These are phyloP conservation scores for Lagenaria siceraria DNA, from an alignment of 306 rosid species.

Conservation along the genomic window DNA sequence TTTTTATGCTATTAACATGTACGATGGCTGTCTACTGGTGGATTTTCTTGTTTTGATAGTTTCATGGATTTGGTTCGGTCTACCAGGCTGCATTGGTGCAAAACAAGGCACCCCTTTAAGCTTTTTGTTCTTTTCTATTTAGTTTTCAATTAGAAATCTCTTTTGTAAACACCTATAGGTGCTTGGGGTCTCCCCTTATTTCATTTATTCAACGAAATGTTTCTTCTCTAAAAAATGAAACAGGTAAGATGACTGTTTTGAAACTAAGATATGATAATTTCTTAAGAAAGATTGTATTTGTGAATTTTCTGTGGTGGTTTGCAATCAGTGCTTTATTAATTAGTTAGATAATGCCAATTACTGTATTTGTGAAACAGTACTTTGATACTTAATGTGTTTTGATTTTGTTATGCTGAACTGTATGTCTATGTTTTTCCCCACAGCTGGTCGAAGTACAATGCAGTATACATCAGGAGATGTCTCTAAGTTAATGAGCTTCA, in stretches of 20 bases:
- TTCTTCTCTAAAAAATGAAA: too few species aligned
- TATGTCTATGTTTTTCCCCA: constrained; percentile 10
- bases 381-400: not conserved
- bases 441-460: constrained; percentile 58
- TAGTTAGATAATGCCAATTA: not conserved
- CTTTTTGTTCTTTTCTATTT: too few species aligned
- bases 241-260: not conserved
- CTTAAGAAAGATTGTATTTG: not conserved
- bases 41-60: too few species aligned
- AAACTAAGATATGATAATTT: not conserved
- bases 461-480: constrained; percentile 69
- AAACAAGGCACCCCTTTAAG: too few species aligned
- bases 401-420: not conserved
- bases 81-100: too few species aligned
- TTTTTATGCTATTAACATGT: not conserved
- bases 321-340: not conserved
- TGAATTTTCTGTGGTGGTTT: not conserved
- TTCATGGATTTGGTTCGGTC: too few species aligned
- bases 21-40: too few species aligned
- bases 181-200: too few species aligned
- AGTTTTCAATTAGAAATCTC: too few species aligned
- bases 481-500: constrained; percentile 50
- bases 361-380: not conserved
- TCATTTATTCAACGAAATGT: too few species aligned
- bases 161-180: too few species aligned